These are phyloP conservation scores for Cladophialophora yegresii DNA, from an alignment of 2,329 filamentous ascomycete species.

Conservation along the genomic window DNA sequence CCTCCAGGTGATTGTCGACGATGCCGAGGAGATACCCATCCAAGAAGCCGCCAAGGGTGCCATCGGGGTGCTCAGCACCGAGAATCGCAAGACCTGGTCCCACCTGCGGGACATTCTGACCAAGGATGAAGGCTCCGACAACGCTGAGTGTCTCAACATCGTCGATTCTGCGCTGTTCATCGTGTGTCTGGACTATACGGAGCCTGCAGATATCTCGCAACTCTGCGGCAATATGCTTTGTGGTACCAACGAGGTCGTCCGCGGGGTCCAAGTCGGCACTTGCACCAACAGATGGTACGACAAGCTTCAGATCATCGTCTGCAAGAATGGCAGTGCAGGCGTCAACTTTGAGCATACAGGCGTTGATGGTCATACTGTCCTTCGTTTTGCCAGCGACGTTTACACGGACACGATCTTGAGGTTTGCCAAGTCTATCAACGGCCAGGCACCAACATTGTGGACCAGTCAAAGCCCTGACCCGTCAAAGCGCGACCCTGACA, in stretches of 20 bases:
- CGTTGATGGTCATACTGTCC: slow-evolving; percentile 93
- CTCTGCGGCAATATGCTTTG: slow-evolving; percentile 99
- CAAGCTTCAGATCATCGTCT: slow-evolving; percentile 98
- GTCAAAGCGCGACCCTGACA: slow-evolving; percentile 83
- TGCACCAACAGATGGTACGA: slow-evolving; percentile 99
- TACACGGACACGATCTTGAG: slow-evolving; percentile 97
- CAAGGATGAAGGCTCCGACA: slow-evolving; percentile 83
- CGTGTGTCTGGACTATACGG: slow-evolving; percentile 88
- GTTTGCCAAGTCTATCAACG: slow-evolving; percentile 93
- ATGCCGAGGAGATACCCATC: slow-evolving; percentile 84
- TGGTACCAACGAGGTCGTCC: slow-evolving; percentile 86
- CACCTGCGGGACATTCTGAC: slow-evolving; percentile 84
- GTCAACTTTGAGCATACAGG: slow-evolving; percentile 99
- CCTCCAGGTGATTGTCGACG: slow-evolving; percentile 85
- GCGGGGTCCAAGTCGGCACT: slow-evolving; percentile 92
- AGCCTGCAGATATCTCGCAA: slow-evolving; percentile 75
- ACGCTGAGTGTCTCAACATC: slow-evolving; percentile 92
- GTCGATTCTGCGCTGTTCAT: slow-evolving; percentile 93
- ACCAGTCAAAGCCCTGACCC: slow-evolving; percentile 87
- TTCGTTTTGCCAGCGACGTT: slow-evolving; percentile 92
- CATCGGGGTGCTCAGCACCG: slow-evolving; percentile 88
- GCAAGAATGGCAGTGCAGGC: slow-evolving; percentile 95
- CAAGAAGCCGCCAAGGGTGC: slow-evolving; percentile 95
- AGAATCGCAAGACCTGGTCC: slow-evolving; percentile 96
- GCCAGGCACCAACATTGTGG: slow-evolving; percentile 88